phyloP scores from a whole-genome alignment of 2,329 filamentous ascomycete species.

The Colletotrichum eremochloae region DNA sequence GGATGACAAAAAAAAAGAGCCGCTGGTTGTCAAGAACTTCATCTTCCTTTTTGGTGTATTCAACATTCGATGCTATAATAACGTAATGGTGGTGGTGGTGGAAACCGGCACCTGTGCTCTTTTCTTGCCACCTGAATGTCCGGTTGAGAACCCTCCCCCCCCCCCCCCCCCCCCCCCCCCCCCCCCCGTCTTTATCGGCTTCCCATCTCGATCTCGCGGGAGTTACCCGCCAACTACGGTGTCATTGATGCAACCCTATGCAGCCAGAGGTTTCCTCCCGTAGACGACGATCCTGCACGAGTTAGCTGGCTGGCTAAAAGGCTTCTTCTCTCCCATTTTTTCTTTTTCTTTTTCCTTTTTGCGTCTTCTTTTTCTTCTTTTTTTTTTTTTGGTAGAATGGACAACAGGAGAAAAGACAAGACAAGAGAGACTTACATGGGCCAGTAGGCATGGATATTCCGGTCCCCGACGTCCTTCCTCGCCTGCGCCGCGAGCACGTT shows the following conservation, averaged over 20 bases:
- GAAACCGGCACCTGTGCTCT: no score
- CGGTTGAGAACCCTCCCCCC: not conserved
- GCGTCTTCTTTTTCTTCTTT: no score
- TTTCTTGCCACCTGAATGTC: no score
- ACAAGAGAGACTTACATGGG: conserved; percentile 51
- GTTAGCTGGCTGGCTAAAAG: conserved; percentile 5
- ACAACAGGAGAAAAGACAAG: not conserved
- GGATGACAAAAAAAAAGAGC: not conserved
- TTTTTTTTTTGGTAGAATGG: no score
- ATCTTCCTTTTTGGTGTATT: no score
- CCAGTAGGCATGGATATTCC: conserved; percentile 50
- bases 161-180: conserved; percentile 24
- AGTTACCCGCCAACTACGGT: not conserved
- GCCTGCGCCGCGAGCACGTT: conserved; percentile 45
- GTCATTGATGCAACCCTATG: not conserved
- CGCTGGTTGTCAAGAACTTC: no score
- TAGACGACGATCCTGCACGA: conserved; percentile 36
- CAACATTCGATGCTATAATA: no score
- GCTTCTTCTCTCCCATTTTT: no score
- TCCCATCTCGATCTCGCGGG: not conserved
- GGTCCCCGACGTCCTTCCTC: conserved; percentile 46
- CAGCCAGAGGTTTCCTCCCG: conserved; percentile 20
- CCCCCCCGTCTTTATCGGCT: conserved; percentile 1
- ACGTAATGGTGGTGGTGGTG: no score
- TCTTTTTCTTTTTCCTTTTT: no score